phyloP scores from a whole-genome alignment of 495 filamentous ascomycete species.

The Sordaria brevicollis region DNA sequence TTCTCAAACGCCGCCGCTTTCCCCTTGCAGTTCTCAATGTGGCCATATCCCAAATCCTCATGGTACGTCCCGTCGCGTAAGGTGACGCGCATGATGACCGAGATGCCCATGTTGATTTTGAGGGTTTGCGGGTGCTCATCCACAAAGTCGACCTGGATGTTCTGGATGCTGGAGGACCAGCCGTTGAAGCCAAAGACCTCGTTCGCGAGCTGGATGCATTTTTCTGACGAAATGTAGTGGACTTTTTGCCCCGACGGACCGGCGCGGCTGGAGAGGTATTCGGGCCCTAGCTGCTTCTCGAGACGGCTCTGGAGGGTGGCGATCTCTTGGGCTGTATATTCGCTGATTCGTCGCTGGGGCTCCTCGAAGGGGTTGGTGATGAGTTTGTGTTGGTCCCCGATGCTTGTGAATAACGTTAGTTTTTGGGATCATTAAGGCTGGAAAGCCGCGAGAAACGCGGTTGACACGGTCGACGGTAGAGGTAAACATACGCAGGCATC shows the following conservation, averaged over 20 bases:
- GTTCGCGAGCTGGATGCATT: slow-evolving; percentile 91
- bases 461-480: background rate
- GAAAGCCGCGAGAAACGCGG: background rate
- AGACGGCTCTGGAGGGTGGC: slow-evolving; percentile 78
- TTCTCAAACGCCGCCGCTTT: slow-evolving; percentile 95
- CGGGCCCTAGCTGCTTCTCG: slow-evolving; percentile 90
- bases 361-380: slow-evolving; percentile 71
- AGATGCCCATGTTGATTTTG: slow-evolving; percentile 72
- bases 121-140: slow-evolving; percentile 44
- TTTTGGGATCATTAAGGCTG: too few species aligned
- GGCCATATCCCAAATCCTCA: slow-evolving; percentile 92
- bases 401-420: slow-evolving; percentile 36
- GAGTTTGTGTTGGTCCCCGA: slow-evolving; percentile 64
- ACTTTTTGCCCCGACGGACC: slow-evolving; percentile 76
- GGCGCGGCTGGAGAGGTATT: slow-evolving; percentile 79
- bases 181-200: slow-evolving; percentile 99
- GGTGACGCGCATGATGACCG: slow-evolving; percentile 80
- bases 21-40: slow-evolving; percentile 88
- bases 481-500: slow-evolving; percentile 37
- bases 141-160: slow-evolving; percentile 86
- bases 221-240: slow-evolving; percentile 85
- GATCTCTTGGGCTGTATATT: slow-evolving; percentile 83
- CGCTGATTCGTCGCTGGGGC: slow-evolving; percentile 49
- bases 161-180: slow-evolving; percentile 85
- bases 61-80: slow-evolving; percentile 88